Evolutionary conservation across 2,329 filamentous ascomycete species (phyloP).

Genomic region (Hypoxylon sp.): DNA sequence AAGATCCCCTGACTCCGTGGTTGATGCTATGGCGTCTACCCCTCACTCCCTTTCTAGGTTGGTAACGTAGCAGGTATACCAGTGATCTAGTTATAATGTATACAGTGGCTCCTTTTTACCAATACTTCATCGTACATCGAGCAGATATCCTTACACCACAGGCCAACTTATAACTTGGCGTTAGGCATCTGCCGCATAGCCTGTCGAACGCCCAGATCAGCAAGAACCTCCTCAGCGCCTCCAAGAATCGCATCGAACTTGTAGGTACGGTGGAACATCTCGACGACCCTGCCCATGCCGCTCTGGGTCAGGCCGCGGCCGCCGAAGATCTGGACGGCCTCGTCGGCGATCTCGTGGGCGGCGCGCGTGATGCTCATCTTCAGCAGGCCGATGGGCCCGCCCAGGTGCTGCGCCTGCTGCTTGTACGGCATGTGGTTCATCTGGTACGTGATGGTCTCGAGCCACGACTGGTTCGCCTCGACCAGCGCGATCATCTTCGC

Average conservation of each 20-base stretch:
- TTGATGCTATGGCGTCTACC: conserved; percentile 19
- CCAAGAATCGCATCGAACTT: conserved; percentile 86
- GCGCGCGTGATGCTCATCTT: conserved; percentile 84
- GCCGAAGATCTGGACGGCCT: conserved; percentile 88
- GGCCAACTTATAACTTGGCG: conserved; percentile 75
- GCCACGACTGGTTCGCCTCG: conserved; percentile 88
- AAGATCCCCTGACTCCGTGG: conserved; percentile 17
- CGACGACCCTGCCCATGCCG: conserved; percentile 86
- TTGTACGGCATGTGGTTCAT: conserved; percentile 89
- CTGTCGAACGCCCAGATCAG: conserved; percentile 85
- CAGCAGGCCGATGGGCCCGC: conserved; percentile 84
- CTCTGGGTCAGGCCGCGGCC: conserved; percentile 84
- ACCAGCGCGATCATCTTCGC: conserved; percentile 88
- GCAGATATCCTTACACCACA: not conserved
- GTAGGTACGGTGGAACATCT: conserved; percentile 87
- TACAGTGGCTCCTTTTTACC: not conserved
- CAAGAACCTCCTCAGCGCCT: conserved; percentile 86
- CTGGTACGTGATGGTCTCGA: conserved; percentile 87
- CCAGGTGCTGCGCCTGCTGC: conserved; percentile 80
- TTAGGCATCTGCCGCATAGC: conserved; percentile 89
- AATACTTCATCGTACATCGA: not conserved
- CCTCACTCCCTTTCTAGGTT: not conserved
- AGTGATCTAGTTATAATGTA: conserved; percentile 9
- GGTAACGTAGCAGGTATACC: conserved; percentile 12
- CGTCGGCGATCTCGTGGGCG: conserved; percentile 86